Evolutionary conservation across 352 stramenopile species (phyloP), one percentile per base, ranked within the genome.

Genomic region (Phytopythium vexans): DNA sequence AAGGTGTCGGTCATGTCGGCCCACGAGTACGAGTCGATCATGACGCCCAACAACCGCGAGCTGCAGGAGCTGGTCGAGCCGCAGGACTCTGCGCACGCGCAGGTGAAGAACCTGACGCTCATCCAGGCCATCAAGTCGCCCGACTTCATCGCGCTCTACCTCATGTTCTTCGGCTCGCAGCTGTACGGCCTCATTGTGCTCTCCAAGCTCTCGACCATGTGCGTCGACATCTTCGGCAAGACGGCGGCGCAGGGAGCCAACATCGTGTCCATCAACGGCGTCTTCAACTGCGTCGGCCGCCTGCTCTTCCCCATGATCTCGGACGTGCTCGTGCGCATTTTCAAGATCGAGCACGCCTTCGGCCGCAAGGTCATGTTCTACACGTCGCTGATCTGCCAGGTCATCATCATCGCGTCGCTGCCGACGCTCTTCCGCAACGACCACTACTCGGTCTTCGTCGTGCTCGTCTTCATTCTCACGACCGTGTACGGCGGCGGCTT

Each of bases 401-500:
- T 90, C 47, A 62, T 86, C 56, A 74, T 90, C 52, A 68, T 90
- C 48, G 73, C 65, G 44, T 70, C 71, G 46, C 58, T 89, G 32
- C 82, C 82, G 11, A 70, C 64, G 21, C 40, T 90, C 38, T 88
- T 92, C 49, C 55, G 66, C 21, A 56, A 86, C 53, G 51, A 83
- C 42, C 70, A 66, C 56, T 92, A 83, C 66, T 65, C 58, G 37
- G 41, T 65, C 6, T 92, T 92, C 47, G 62, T 75, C 16, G 48
- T 56, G 14, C 59, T 79, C 21, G 69, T 86, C 15, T 94, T 89
- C 63, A 54, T 91, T 41, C 52, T 94, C 14, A 92, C 81, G 47
- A 45, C 74, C 11, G 75, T 64, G 58, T 94, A 92, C 56, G 83
- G 83, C 12, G 83, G 79, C 16, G 78, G 77, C 44, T 86, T 91